Evolutionary conservation across 2,329 filamentous ascomycete genomes (phyloP), one percentile per base, ranked within the genome.

Genomic region (Phyllosticta capitalensis): DNA sequence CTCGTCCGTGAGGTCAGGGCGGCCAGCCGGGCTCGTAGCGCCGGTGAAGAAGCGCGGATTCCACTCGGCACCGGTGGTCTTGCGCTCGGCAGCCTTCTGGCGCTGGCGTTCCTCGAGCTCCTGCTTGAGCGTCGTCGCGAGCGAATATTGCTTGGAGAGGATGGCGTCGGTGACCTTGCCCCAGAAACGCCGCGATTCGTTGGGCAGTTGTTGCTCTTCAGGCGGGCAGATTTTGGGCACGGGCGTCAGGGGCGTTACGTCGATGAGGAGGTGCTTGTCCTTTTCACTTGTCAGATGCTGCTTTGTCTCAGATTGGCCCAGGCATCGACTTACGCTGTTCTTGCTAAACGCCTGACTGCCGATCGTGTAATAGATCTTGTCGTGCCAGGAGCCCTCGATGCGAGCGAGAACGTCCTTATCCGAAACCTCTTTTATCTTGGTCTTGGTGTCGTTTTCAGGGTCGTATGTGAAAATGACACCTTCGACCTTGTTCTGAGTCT

Each of bases 101-200:
- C 94, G 82, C 76, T 99, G 94, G 51, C 81, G 80, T 72, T 99
- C 94, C 73, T 99, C 94, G 10, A 99, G 83, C 67, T 95, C 90
- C 62, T 90, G 84, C 78, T 99, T 99, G 63, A 94, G 77, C 20
- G 82, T 84, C 21, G 94, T 99, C 7, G 94, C 94, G 64, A 88
- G 85, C 50, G 82, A 82, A 73, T 85, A 99, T 70, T 95, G 90
- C 74, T 92, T 95, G 62, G 84, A 77, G 21, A 83, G 73, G 68
- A 99, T 97, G 38, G 92, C 90, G 56, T 89, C 81, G 19, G 94
- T 97, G 52, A 99, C 92, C 22, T 83, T 83, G 33, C 84, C 81
- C 94, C 94, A 99, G 70, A 96, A 88, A 60, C 83, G 85, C 64
- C 94, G 83, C 1, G 89, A 95, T 75, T 99, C 94, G 72, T 99